Percentiles rank a stretch among this genome's conserved stretches.
Evolutionary conservation across 768 basidiomycete genomes (phyloP).

Genomic region (Leccinum broughii): DNA sequence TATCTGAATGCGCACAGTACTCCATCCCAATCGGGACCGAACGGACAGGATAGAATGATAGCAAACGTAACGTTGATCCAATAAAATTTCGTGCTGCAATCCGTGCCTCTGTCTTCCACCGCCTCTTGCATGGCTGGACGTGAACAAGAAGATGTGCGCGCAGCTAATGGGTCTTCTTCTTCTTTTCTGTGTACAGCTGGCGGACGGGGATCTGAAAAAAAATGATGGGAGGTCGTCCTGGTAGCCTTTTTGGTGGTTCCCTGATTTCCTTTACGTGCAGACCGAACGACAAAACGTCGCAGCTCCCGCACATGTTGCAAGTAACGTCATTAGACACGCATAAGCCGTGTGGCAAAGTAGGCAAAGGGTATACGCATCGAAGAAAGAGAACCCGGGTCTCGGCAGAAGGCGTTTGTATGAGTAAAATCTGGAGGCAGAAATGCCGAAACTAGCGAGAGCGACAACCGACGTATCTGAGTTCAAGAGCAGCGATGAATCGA

Average conservation of each 20-base stretch:
- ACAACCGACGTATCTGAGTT: neutral
- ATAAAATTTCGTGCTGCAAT: slow-evolving; percentile 4
- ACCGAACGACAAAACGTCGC: slow-evolving; percentile 3
- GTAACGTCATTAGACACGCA: slow-evolving; percentile 27
- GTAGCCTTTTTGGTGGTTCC: slow-evolving; percentile 10
- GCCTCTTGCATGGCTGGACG: neutral
- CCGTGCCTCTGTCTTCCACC: neutral
- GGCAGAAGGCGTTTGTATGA: slow-evolving; percentile 1
- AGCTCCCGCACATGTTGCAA: slow-evolving; percentile 8
- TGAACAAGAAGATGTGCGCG: slow-evolving; percentile 10
- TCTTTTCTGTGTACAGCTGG: slow-evolving; percentile 3
- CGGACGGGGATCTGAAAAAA: slow-evolving; percentile 10
- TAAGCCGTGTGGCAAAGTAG: slow-evolving; percentile 16
- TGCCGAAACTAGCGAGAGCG: neutral
- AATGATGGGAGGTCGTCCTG: slow-evolving; percentile 11
- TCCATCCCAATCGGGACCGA: slow-evolving; percentile 17
- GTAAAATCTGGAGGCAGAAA: neutral
- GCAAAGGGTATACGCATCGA: slow-evolving; percentile 8
- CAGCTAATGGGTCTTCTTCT: slow-evolving; percentile 1
- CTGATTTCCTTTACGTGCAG: slow-evolving; percentile 25
- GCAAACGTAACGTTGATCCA: slow-evolving; percentile 15
- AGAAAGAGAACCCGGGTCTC: slow-evolving; percentile 1
- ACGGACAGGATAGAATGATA: slow-evolving; percentile 8
- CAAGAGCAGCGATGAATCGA: neutral
- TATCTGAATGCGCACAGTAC: neutral